phyloP scores from a whole-genome alignment of 352 stramenopile genomes.

The Ochromonadaceae sp. region DNA sequence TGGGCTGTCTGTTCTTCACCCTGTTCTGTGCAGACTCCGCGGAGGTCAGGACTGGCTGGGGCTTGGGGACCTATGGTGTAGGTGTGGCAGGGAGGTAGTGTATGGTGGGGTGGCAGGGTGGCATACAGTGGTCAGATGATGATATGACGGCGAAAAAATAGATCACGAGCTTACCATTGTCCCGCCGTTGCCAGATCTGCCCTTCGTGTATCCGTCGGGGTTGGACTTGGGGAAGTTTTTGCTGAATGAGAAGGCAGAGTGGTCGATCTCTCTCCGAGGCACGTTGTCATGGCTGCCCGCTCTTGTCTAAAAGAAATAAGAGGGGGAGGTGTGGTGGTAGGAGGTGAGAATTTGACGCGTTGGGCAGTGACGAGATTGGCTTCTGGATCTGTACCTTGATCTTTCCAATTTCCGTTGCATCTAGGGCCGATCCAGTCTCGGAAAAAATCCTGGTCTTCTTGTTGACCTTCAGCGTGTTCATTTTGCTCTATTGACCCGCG shows the following conservation, averaged over 20 bases:
- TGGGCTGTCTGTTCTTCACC: conserved; percentile 27
- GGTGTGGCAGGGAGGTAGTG: not conserved
- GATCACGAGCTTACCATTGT: conserved; percentile 34
- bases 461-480: not conserved
- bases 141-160: conserved; percentile 9
- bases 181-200: conserved; percentile 63
- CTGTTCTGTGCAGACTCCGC: conserved; percentile 24
- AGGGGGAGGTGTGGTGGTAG: conserved; percentile 19
- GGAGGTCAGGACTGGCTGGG: conserved; percentile 19
- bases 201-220: conserved; percentile 71
- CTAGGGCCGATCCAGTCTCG: conserved; percentile 83
- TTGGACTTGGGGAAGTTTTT: conserved; percentile 60
- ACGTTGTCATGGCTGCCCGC: conserved; percentile 45
- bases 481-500: no score
- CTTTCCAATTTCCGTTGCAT: conserved; percentile 52
- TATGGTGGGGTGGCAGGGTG: conserved; percentile 34
- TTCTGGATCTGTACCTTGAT: conserved; percentile 33
- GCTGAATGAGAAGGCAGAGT: conserved; percentile 73
- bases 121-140: not conserved
- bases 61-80: conserved; percentile 15
- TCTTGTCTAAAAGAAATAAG: conserved; percentile 33
- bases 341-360: not conserved
- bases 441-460: not conserved
- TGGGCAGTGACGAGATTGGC: not conserved
- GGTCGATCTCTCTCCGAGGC: conserved; percentile 45